A percentile compares a stretch with the other conserved stretches of the same genome.
These are phyloP conservation scores for Desmodesmus armatus DNA, from an alignment of 139 green algal species.

Conservation along the genomic window DNA sequence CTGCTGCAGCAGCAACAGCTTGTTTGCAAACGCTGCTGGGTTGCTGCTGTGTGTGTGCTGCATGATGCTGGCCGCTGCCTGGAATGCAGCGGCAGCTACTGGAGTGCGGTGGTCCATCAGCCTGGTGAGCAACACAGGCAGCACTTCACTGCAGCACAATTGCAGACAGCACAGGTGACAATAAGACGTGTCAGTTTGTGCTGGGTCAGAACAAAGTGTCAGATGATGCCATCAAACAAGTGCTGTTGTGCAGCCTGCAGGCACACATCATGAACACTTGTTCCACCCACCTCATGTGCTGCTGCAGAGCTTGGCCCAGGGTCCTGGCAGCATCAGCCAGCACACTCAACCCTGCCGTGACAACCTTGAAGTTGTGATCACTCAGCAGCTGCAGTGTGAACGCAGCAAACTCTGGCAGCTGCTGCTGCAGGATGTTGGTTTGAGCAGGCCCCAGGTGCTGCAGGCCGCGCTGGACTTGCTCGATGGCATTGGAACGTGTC, in stretches of 20 bases:
- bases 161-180: neutral
- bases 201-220: too few species aligned
- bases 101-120: constrained; percentile 11
- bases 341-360: constrained; percentile 76
- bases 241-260: neutral
- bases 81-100: constrained; percentile 27
- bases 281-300: constrained; percentile 62
- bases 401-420: constrained; percentile 67
- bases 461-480: constrained; percentile 69
- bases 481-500: constrained; percentile 59
- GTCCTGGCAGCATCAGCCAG: constrained; percentile 69
- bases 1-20: neutral
- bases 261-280: neutral
- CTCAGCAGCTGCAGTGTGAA: constrained; percentile 75
- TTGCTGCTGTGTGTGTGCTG: neutral
- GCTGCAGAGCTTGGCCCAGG: constrained; percentile 61
- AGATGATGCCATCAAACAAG: too few species aligned
- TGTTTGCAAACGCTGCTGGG: constrained; percentile 7
- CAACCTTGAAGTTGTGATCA: constrained; percentile 91
- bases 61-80: constrained; percentile 9
- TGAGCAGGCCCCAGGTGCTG: too few species aligned
- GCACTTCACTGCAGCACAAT: neutral
- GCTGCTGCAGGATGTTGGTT: constrained; percentile 63
- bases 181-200: neutral
- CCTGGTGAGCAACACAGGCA: neutral